phyloP scores from a whole-genome alignment of 1,284 basidiomycete species.

The Papiliotrema laurentii region DNA sequence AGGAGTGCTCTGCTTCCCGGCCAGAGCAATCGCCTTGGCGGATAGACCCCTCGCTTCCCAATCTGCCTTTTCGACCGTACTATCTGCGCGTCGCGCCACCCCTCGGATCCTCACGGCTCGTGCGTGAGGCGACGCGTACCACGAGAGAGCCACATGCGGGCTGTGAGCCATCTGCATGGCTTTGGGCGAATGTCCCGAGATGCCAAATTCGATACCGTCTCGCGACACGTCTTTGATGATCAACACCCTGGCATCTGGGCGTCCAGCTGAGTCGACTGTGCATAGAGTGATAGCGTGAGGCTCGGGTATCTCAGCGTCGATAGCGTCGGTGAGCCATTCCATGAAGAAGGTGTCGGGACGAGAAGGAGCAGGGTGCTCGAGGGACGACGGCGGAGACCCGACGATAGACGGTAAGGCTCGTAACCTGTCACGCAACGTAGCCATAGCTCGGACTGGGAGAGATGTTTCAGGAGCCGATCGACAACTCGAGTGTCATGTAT shows the following conservation, averaged over 20 bases:
- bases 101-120: slow-evolving; percentile 1
- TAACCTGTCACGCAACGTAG: slow-evolving; percentile 1
- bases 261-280: neutral
- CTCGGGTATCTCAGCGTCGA: slow-evolving; percentile 2
- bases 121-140: neutral
- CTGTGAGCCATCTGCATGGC: neutral
- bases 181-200: neutral
- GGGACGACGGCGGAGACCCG: neutral
- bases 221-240: slow-evolving; percentile 3
- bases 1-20: slow-evolving; percentile 1
- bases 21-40: neutral
- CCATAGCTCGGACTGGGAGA: too few relatives aligned
- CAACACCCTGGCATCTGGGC: slow-evolving; percentile 1
- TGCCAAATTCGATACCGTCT: neutral
- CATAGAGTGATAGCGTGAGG: slow-evolving; percentile 2
- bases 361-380: neutral
- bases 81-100: neutral
- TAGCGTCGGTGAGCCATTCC: neutral
- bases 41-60: neutral
- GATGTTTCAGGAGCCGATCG: too few relatives aligned
- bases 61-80: neutral
- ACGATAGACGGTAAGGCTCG: slow-evolving; percentile 4
- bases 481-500: too few relatives aligned
- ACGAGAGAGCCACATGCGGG: slow-evolving; percentile 1
- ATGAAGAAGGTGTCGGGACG: neutral